Conservation (phyloP, 768 basidiomycete genomes). For the Rhodotorula graminis region DNA sequence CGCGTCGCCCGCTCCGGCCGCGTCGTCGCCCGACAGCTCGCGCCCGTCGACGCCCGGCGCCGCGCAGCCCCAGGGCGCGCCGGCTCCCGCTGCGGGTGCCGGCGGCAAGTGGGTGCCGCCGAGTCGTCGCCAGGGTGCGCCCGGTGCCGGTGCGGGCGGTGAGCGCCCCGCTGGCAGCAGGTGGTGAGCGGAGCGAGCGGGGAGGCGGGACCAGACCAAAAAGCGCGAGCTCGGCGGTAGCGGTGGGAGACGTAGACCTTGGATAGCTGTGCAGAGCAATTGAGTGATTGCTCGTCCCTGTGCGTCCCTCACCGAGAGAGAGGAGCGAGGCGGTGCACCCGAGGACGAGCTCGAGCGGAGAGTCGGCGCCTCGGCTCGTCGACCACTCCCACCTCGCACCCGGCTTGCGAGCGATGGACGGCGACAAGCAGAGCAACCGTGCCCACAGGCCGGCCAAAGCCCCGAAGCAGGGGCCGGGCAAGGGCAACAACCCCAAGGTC, state of each 20-base stretch:
- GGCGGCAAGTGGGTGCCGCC: not conserved
- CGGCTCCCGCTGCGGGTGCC: not conserved
- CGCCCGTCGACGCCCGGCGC: not conserved
- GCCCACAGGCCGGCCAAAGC: slow-evolving; percentile 68
- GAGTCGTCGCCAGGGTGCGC: not conserved
- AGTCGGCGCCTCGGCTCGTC: too few relatives aligned
- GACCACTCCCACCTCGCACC: too few relatives aligned
- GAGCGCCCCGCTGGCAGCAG: not conserved
- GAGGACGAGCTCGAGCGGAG: too few relatives aligned
- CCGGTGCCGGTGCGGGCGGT: too few relatives aligned
- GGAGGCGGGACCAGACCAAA: not conserved
- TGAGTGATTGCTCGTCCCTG: too few relatives aligned
- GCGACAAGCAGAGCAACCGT: slow-evolving; percentile 71
- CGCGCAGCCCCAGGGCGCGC: too few relatives aligned
- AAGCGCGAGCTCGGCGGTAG: not conserved
- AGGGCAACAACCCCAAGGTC: slow-evolving; percentile 88
- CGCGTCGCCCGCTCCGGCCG: not conserved
- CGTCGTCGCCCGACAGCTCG: not conserved
- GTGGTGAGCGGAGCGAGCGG: not conserved
- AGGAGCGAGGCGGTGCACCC: too few relatives aligned
- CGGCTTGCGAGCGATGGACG: slow-evolving; percentile 27
- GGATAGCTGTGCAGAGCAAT: not conserved
- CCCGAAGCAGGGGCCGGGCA: slow-evolving; percentile 60
- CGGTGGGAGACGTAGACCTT: too few relatives aligned
- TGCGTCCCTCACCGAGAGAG: too few relatives aligned